Conservation (phyloP, 1,139 yeast species). For the Yamadazyma membranifaciens region DNA sequence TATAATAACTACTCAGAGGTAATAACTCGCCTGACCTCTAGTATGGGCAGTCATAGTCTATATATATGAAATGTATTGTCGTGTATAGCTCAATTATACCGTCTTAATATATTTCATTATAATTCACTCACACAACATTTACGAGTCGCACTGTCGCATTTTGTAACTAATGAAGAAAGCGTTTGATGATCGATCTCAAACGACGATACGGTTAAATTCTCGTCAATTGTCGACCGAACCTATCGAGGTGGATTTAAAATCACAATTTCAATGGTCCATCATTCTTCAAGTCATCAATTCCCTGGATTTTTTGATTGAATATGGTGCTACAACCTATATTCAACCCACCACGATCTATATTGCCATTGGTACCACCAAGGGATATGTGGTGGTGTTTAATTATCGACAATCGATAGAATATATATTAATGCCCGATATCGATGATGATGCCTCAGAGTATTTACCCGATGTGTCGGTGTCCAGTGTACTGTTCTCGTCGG, state of each 20-base stretch:
- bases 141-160: no score
- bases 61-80: no score
- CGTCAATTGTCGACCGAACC: background rate
- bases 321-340: conserved; percentile 52
- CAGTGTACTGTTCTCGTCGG: conserved; percentile 40
- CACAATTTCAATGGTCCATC: conserved; percentile 23
- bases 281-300: conserved; percentile 23
- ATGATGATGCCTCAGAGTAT: conserved; percentile 12
- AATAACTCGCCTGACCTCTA: no score
- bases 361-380: conserved; percentile 62
- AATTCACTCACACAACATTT: no score
- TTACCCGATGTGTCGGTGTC: conserved; percentile 29
- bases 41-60: no score
- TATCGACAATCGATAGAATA: conserved; percentile 54
- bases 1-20: no score
- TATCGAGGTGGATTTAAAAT: background rate
- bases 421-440: conserved; percentile 26
- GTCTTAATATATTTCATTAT: no score
- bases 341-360: conserved; percentile 49
- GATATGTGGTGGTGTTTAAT: conserved; percentile 59
- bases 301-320: conserved; percentile 22
- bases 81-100: no score
- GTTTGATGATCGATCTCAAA: conserved; percentile 42
- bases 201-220: conserved; percentile 20
- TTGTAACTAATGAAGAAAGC: conserved; percentile 8